phyloP scores from a whole-genome alignment of 176 grass and related monocot genomes.

The Oryza meyeriana region DNA sequence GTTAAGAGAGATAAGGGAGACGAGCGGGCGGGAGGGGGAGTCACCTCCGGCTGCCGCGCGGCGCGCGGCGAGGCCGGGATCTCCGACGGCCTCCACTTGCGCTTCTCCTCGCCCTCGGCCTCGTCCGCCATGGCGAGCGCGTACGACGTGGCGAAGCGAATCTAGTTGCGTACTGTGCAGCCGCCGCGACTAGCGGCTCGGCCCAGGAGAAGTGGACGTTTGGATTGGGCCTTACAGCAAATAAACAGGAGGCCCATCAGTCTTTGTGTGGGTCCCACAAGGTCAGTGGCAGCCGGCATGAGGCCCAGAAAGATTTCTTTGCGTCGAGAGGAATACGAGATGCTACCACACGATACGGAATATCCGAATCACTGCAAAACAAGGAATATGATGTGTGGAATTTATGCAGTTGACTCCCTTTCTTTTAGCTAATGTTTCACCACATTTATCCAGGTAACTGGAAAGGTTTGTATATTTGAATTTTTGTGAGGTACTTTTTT shows the following conservation, averaged over 20 bases:
- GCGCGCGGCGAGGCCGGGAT: background rate
- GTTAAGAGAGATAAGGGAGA: background rate
- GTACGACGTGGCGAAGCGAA: background rate
- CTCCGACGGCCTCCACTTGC: too few relatives aligned
- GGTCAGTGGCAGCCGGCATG: background rate
- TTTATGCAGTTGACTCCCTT: background rate
- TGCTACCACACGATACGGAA: background rate
- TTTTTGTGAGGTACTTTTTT: too few relatives aligned
- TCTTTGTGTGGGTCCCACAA: background rate
- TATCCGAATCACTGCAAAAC: background rate
- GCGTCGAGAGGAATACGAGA: background rate
- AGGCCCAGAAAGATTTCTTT: background rate
- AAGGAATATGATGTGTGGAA: too few relatives aligned
- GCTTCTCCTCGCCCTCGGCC: background rate
- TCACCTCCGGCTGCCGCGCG: constrained; percentile 8
- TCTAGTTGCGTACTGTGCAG: background rate
- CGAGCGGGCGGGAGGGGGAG: background rate
- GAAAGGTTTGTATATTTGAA: too few relatives aligned
- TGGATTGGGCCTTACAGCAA: background rate
- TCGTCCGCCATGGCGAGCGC: constrained; percentile 12
- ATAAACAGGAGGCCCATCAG: background rate
- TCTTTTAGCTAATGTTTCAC: background rate
- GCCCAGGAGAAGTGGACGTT: background rate
- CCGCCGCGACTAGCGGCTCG: background rate
- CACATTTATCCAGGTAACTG: background rate